Conservation (phyloP, 2,329 filamentous ascomycete species). For the Ascocoryne sarcoides region DNA sequence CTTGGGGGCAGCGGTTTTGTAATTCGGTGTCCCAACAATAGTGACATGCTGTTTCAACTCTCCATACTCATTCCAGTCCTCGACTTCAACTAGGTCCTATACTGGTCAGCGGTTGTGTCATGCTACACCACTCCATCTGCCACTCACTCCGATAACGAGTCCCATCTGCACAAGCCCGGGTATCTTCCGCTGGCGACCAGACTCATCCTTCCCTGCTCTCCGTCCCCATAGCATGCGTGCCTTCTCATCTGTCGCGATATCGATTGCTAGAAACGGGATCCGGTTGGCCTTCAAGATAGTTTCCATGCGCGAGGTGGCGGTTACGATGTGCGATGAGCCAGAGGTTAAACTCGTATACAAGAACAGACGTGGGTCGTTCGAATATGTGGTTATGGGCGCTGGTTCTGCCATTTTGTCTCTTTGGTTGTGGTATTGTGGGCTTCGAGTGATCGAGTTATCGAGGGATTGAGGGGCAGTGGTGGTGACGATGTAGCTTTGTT, state of each 20-base stretch:
- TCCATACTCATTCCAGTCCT: constrained; percentile 99
- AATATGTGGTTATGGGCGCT: constrained; percentile 24
- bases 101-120: constrained; percentile 12
- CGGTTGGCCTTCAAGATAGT: constrained; percentile 93
- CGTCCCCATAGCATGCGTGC: constrained; percentile 84
- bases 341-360: constrained; percentile 95
- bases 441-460: no score
- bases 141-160: constrained; percentile 71
- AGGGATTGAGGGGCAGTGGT: background rate
- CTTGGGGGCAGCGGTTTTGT: constrained; percentile 1
- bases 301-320: constrained; percentile 88
- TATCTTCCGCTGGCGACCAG: constrained; percentile 62
- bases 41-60: constrained; percentile 82
- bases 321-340: constrained; percentile 92
- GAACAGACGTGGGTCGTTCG: constrained; percentile 66
- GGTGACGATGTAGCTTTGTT: constrained; percentile 8
- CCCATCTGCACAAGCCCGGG: constrained; percentile 85
- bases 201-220: constrained; percentile 62
- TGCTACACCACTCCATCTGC: background rate
- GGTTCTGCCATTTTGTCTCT: constrained; percentile 27
- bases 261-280: constrained; percentile 86
- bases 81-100: constrained; percentile 85
- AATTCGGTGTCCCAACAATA: constrained; percentile 35
- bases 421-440: no score
- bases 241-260: constrained; percentile 82